Base-by-base conservation (phyloP, 2,329 filamentous ascomycete species). In the Pezicula carpinea region DNA sequence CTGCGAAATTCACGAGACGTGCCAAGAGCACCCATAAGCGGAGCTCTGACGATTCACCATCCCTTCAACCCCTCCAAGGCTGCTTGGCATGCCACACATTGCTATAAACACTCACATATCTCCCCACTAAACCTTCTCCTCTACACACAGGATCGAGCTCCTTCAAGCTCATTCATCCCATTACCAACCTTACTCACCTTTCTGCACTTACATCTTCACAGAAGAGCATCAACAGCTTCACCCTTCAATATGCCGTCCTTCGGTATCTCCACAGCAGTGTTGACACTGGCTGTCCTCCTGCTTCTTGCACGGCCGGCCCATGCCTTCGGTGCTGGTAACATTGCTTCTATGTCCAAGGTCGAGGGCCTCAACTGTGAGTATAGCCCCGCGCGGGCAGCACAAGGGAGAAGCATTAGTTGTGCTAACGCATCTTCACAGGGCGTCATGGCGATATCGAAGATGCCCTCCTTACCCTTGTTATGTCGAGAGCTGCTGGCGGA, bases 401-500 rank as follows among this genome's bases (percentile, higher is more conserved):
- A 39, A 11, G 23, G 14, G n/a, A 46, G 19, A 26, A 23, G 15
- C 34, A 52, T 13, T 11, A 29, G 10, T 29, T 11, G 10, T 29
- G 41, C 53, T 56, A 48, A 55, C 46, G 29, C 17, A 26, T 38
- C 21, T 10, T 22, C 38, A 33, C 55, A 84, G 80, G 85, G 85
- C 85, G 87, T 56, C 87, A 92, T 77, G 87, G 87, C 61, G 91
- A 96, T 67, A 95, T 96, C 61, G 91, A 96, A 73, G 91, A 96
- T 72, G 85, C 86, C 29, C 81, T 96, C 46, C 80, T 95, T 49
- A 83, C 79, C 50, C 74, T 96, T 47, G 53, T 69, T 40, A 79
- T 85, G 64, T 80, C 82, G 36, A 75, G 77, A 50, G 75, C 76
- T 34, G 81, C 80, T 17, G 71, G 71, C 53, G 79, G 79, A 57